Conservation (phyloP, 345 rosid genomes). For the Pistacia atlantica region DNA sequence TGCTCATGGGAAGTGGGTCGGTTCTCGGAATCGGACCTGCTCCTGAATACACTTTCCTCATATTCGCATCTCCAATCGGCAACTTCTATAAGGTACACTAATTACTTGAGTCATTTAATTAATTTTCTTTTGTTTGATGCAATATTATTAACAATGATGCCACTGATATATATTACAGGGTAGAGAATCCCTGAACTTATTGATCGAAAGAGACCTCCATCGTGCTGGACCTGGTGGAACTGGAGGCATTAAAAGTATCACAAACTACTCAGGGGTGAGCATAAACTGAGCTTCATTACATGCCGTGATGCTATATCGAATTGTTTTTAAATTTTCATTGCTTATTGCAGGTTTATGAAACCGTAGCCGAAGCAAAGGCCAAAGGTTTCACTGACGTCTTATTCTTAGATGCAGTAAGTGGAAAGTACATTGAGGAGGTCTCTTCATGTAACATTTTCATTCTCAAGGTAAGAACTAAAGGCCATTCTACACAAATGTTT, state of each 20-base stretch:
- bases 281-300: not conserved
- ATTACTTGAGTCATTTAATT: no score
- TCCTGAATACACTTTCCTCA: no score
- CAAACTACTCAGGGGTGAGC: constrained; percentile 38
- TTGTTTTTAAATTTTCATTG: not conserved
- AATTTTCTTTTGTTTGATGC: no score
- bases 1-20: no score
- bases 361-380: constrained; percentile 27
- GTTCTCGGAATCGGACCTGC: no score
- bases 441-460: constrained; percentile 40
- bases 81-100: no score
- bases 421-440: constrained; percentile 39
- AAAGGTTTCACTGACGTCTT: constrained; percentile 35
- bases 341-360: constrained; percentile 28
- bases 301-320: no score
- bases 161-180: not conserved
- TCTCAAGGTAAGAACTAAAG: constrained; percentile 24
- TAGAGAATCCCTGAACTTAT: constrained; percentile 16
- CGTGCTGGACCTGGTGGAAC: constrained; percentile 40
- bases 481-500: no score
- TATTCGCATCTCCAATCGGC: no score
- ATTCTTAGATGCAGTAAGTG: constrained; percentile 36
- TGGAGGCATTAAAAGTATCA: constrained; percentile 34
- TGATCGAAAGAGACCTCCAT: constrained; percentile 23
- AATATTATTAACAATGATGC: not conserved